These are phyloP conservation scores for Cubamyces sp. DNA, from an alignment of 768 basidiomycete species.

Conservation along the genomic window DNA sequence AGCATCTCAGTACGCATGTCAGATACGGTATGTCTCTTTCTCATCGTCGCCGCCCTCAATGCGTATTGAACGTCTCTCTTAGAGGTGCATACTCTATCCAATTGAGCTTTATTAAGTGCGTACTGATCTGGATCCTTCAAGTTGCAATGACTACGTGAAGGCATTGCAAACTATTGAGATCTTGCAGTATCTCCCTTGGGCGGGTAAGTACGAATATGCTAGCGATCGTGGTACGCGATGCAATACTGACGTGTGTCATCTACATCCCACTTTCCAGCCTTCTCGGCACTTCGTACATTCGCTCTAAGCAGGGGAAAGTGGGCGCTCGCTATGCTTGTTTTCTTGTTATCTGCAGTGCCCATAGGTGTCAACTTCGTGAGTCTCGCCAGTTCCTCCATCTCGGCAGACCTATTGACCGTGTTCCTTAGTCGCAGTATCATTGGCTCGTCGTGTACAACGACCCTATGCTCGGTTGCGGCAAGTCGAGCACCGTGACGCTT, in stretches of 20 bases:
- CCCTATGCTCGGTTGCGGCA: background rate
- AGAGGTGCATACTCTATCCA: background rate
- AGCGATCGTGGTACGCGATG: background rate
- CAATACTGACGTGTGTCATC: background rate
- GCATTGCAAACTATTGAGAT: conserved; percentile 5
- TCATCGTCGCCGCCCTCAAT: no score
- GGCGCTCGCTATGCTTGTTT: background rate
- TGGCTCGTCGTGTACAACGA: conserved; percentile 10
- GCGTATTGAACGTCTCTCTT: background rate
- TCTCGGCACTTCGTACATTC: conserved; percentile 13
- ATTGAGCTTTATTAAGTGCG: no score
- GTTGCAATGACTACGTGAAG: conserved; percentile 1
- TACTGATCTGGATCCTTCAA: background rate
- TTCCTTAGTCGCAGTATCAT: conserved; percentile 5
- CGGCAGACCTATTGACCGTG: background rate
- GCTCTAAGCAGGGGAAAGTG: conserved; percentile 5
- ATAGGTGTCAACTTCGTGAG: conserved; percentile 14
- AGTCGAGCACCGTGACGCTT: conserved; percentile 2
- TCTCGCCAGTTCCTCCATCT: no score
- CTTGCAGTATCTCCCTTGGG: conserved; percentile 15
- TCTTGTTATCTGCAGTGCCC: conserved; percentile 10
- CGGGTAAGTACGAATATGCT: background rate
- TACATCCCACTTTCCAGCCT: background rate
- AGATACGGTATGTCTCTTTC: background rate
- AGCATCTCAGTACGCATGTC: background rate